These are phyloP conservation scores for Glycine tomentella DNA, from an alignment of 306 rosid species.

Conservation along the genomic window DNA sequence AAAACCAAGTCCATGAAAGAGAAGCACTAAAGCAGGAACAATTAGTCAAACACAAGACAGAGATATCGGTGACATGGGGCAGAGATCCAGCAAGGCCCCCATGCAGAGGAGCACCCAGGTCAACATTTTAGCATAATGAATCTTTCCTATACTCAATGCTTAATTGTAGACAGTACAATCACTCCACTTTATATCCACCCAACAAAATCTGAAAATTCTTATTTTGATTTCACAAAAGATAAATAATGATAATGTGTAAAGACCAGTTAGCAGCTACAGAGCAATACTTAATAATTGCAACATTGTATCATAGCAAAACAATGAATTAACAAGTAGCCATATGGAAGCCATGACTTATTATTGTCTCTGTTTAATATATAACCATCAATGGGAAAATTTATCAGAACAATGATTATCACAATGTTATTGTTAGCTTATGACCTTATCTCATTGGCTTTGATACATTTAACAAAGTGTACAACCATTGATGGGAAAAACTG, in stretches of 20 bases:
- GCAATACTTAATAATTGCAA: background rate
- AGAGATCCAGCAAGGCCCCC: background rate
- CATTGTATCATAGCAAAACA: too few relatives aligned
- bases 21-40: background rate
- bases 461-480: background rate
- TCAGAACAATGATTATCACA: background rate
- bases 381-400: slow-evolving; percentile 2
- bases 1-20: background rate
- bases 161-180: background rate
- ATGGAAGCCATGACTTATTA: background rate
- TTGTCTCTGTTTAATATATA: background rate
- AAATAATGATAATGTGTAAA: background rate
- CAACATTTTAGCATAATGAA: background rate
- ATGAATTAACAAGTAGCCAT: too few relatives aligned
- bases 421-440: slow-evolving; percentile 14
- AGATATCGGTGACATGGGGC: background rate
- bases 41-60: background rate
- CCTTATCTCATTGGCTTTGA: background rate
- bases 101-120: background rate
- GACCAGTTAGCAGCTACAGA: background rate
- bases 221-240: background rate
- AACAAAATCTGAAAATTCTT: background rate
- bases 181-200: background rate
- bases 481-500: background rate
- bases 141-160: background rate